Base-by-base conservation (phyloP, 225 moss, liverwort and hornwort species). In the Bryum argenteum region DNA sequence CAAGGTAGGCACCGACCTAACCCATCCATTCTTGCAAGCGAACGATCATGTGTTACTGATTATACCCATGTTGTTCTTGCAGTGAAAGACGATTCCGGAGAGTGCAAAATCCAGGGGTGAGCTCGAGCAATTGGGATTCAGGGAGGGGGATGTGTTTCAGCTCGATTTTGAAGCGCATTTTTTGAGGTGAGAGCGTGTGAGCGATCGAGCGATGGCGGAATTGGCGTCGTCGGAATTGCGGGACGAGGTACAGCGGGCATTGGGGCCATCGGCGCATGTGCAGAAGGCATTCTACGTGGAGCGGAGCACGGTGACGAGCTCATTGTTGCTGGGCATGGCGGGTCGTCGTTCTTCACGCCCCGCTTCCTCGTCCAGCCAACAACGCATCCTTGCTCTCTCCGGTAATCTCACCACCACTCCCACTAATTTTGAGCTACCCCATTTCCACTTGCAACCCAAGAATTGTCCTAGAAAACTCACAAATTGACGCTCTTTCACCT, bases 281-380 rank as follows among this genome's bases (percentile, higher is more conserved):
- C 70, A 89, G 69, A 57, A 89, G 90, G 88, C 90, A 75, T 92
- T 91, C 81, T 84, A 86, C 44, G 97, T 88, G 44, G 94, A 91
- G 44, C 94, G 89, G 71, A 74, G 78, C 77, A 12, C 23, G 3
- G 53, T 42, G 6, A 88, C 88, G 66, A 85, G 89, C 54, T 89
- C 92, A 17, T 92, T 84, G 48, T 48, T 48, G 48, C 11, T 48
- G 88, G 74, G 89, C 63, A 77, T 85, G 2, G 19, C 24, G n/a
- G 82, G 81, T 67, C 91, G 96, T 51, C 85, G 90, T 33, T 85
- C 81, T 54, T 75, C 81, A 26, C 81, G 89, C 51, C 2, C 48
- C 48, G 0, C 73, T 1, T 82, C 85, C 16, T 41, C 68, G 11
- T 85, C 90, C 17, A 94, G 94, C 22, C 89, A 89, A 54, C 89